A percentile compares a stretch with the other conserved stretches of the same genome.
These are phyloP conservation scores for Gonium pectorale DNA, from an alignment of 139 green algal species.

Conservation along the genomic window DNA sequence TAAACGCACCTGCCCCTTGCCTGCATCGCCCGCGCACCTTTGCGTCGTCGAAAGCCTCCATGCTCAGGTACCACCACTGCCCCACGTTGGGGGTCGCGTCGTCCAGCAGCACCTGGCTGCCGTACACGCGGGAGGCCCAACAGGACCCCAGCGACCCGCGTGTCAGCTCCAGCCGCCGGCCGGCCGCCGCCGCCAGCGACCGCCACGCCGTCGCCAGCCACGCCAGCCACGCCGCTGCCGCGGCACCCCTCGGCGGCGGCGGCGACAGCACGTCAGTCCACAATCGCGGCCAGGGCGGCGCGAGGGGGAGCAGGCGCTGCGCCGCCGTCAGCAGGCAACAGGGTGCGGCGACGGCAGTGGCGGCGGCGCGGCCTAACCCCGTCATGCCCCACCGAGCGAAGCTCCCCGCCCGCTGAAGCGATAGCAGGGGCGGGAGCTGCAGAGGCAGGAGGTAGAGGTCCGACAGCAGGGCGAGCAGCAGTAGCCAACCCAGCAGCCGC, in stretches of 20 bases:
- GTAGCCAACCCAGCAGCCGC: background rate
- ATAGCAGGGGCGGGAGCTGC: background rate
- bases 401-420: too few species aligned
- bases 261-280: too few species aligned
- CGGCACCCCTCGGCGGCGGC: background rate
- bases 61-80: conserved; percentile 85
- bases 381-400: too few species aligned
- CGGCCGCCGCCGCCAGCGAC: background rate
- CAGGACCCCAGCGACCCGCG: conserved; percentile 21
- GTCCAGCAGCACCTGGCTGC: conserved; percentile 55
- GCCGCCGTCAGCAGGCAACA: too few species aligned
- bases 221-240: background rate
- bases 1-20: too few species aligned
- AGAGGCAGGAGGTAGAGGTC: conserved; percentile 29
- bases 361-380: background rate
- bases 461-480: conserved; percentile 43
- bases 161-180: background rate
- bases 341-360: background rate
- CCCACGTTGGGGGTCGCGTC: conserved; percentile 81
- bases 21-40: too few species aligned
- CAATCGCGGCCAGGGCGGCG: too few species aligned
- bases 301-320: too few species aligned
- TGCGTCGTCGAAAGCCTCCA: conserved; percentile 76
- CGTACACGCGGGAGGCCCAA: conserved; percentile 54
- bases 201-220: too few species aligned